These are phyloP conservation scores for Nemania diffusa DNA, from an alignment of 2,329 filamentous ascomycete species.

Conservation along the genomic window DNA sequence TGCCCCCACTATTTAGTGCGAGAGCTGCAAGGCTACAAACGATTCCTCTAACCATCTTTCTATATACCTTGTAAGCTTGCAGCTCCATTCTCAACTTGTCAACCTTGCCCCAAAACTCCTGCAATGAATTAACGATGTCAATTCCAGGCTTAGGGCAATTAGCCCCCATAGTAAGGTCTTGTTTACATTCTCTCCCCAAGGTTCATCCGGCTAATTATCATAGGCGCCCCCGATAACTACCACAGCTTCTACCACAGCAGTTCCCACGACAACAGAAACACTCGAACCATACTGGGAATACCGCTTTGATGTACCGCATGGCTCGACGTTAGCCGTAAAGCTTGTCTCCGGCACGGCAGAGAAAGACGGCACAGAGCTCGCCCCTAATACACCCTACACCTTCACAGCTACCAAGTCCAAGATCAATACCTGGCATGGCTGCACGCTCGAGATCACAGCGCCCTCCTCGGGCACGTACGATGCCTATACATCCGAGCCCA, in stretches of 20 bases:
- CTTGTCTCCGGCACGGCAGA: conserved; percentile 86
- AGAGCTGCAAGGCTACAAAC: neutral
- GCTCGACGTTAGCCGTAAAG: conserved; percentile 60
- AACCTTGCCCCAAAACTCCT: neutral
- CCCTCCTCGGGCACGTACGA: conserved; percentile 57
- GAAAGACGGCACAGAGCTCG: conserved; percentile 94
- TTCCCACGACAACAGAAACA: conserved; percentile 58
- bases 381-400: conserved; percentile 79
- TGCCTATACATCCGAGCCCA: conserved; percentile 70
- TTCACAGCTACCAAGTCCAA: conserved; percentile 87
- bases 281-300: conserved; percentile 78
- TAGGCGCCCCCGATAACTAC: conserved; percentile 40
- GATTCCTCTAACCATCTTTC: too few species aligned
- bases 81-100: neutral
- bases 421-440: conserved; percentile 92
- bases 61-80: too few species aligned
- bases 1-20: too few species aligned
- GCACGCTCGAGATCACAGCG: conserved; percentile 80
- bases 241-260: conserved; percentile 43
- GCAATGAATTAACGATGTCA: conserved; percentile 64
- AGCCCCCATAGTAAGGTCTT: conserved; percentile 63
- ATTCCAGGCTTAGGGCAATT: conserved; percentile 79
- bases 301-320: conserved; percentile 76
- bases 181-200: conserved; percentile 9
- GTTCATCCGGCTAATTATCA: conserved; percentile 5